A percentile compares a stretch with the other conserved stretches of the same genome.
Conservation (phyloP, 352 stramenopile genomes). For the Phytophthora vignae region DNA sequence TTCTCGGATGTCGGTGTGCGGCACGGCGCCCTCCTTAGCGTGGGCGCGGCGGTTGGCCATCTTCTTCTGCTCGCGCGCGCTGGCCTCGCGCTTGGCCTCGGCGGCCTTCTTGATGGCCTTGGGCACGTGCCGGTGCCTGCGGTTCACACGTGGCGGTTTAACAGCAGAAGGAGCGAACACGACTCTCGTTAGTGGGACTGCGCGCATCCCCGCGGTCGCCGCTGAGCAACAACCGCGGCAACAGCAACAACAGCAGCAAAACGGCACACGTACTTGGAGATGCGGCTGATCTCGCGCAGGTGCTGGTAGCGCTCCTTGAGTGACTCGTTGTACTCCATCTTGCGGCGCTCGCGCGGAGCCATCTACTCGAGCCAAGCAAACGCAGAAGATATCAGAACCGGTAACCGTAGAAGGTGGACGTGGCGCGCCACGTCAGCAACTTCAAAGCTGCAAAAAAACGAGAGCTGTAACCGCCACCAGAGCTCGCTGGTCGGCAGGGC, state of each 20-base stretch:
- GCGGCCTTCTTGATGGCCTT: constrained; percentile 98
- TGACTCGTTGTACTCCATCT: constrained; percentile 97
- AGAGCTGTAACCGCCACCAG: constrained; percentile 5
- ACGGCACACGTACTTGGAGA: constrained; percentile 75
- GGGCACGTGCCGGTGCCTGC: constrained; percentile 94
- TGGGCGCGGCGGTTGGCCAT: constrained; percentile 85
- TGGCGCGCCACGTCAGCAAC: constrained; percentile 25
- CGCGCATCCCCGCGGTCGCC: constrained; percentile 8
- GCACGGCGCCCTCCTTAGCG: constrained; percentile 76
- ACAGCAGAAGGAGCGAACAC: constrained; percentile 27
- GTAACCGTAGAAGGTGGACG: constrained; percentile 20
- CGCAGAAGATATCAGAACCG: constrained; percentile 26
- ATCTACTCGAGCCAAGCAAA: constrained; percentile 41
- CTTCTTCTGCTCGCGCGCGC: constrained; percentile 87
- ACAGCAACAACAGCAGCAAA: not conserved
- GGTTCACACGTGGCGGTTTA: constrained; percentile 25
- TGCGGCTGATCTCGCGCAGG: constrained; percentile 95
- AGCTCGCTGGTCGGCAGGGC: not conserved
- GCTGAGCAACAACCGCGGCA: constrained; percentile 11
- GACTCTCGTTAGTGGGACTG: constrained; percentile 26
- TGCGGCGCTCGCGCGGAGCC: constrained; percentile 84
- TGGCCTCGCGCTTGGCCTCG: constrained; percentile 85
- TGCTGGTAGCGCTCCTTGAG: constrained; percentile 97
- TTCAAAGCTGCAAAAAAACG: constrained; percentile 28
- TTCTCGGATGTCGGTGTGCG: constrained; percentile 76